Evolutionary conservation across 2,329 filamentous ascomycete genomes (phyloP), one percentile per base, ranked within the genome.

Genomic region (Penicillium glabrum): DNA sequence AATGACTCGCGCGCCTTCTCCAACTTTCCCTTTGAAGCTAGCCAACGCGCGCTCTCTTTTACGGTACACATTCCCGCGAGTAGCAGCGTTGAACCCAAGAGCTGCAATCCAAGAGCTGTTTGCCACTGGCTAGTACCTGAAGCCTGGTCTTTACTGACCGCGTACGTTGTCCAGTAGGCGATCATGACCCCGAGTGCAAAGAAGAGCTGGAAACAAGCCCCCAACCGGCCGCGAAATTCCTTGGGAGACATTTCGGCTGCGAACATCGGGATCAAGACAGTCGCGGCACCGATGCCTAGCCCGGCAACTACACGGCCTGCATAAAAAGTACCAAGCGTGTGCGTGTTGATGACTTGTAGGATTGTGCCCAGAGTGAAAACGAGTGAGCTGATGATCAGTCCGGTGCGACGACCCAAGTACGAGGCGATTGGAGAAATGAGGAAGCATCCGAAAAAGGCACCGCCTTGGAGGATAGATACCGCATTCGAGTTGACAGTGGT

Each of bases 381-480:
- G 9, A 75, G 59, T 23, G 79, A 78, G 37, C 74, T 74, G 31
- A 78, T 67, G 21, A 81, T 74, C 29, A 82, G 72, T 6, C 75
- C 72, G 50, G 66, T 70, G 46, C 75, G 75, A 29, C 81, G 75
- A 10, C 80, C 81, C 31, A 76, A 70, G 24, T 69, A 68, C 29
- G 77, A 72, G 7, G 77, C 79, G 21, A 82, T 56, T 0, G 79
- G 78, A 54, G 76, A 79, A 50, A 80, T 77, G 52, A 75, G 62
- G 54, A 82, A 78, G 56, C 79, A 80, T 45, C 79, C 79, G 53
- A 81, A 78, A 62, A 83, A 83, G 37, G 79, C 79, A 23, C 80
- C 80, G 1, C 78, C 77, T 52, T 82, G 79, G 8, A 82, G 77
- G 4, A 82, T 75, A 0, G 76, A 76, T 21, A 82, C 78, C 35